phyloP scores from a whole-genome alignment of 169 alveolate species.

The Theileria parva region DNA sequence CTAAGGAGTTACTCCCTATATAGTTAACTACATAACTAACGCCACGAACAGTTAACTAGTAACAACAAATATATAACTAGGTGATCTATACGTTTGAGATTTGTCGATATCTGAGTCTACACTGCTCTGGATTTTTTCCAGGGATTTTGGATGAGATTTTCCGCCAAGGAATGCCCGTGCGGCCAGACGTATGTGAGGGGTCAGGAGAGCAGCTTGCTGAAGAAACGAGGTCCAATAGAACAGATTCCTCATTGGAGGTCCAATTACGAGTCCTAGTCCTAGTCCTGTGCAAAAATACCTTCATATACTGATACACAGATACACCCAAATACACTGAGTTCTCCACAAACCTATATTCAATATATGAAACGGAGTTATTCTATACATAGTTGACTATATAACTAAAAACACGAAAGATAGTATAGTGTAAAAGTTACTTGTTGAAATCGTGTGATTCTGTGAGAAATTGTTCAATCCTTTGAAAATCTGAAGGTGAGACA shows the following conservation, averaged over 20 bases:
- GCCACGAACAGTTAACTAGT: too few species aligned
- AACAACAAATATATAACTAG: not conserved
- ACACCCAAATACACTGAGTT: constrained; percentile 42
- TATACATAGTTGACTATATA: not conserved
- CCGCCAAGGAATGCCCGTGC: constrained; percentile 31
- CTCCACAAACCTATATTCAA: constrained; percentile 20
- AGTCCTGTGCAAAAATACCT: constrained; percentile 11
- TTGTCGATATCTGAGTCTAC: constrained; percentile 59
- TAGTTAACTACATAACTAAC: not conserved
- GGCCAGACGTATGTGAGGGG: constrained; percentile 1
- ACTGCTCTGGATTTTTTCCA: constrained; percentile 57
- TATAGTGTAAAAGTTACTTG: not conserved
- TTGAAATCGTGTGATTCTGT: not conserved
- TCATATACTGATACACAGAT: constrained; percentile 49
- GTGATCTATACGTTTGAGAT: constrained; percentile 11
- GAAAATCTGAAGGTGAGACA: not conserved
- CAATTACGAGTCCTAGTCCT: constrained; percentile 21
- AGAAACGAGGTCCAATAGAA: constrained; percentile 27
- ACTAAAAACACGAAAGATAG: not conserved
- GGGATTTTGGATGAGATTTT: constrained; percentile 43
- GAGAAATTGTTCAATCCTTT: constrained; percentile 2
- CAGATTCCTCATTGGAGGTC: constrained; percentile 39
- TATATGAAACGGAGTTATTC: not conserved
- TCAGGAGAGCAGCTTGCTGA: not conserved
- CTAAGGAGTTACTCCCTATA: too few species aligned